Base-by-base conservation (phyloP, 805 yeast species). In the Zygotorulaspora chibaensis region DNA sequence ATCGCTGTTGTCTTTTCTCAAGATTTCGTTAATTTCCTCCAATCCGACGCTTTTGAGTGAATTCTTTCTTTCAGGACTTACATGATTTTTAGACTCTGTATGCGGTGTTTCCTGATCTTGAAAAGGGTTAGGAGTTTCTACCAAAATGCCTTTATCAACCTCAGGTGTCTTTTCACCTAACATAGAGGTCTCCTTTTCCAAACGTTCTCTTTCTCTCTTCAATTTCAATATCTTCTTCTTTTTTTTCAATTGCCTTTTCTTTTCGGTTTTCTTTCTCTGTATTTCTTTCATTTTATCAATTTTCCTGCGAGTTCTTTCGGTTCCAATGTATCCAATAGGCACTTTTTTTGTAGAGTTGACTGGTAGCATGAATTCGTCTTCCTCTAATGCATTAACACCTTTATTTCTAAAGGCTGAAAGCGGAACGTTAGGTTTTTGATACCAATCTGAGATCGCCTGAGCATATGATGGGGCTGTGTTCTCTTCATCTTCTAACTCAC, bases 341-440 rank as follows among this genome's bases (percentile, higher is more conserved):
- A 56, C 64, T 37, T 62, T 62, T 37, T 58, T 56, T 4, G 58
- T 59, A 2, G 64, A 56, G 37, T 57, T 53, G 10, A 50, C 53
- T 8, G 67, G 66, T 10, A 59, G 38, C 55, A 63, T 55, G 37
- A 51, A 61, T 43, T 63, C 65, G 40, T 61, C 65, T 11, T 59
- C 67, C 13, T 63, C 68, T 35, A 60, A 54, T 29, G 61, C 53
- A 25, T 64, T 59, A 9, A 78, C 65, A 10, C 85, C 84, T 58
- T 88, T 84, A 67, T 88, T 90, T 59, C 98, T 73, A 64, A 91
- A 91, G 1, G 97, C 97, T 2, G 95, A 86, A 34, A 90, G 67
- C 3, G 97, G 97, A 8, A 88, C 81, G 45, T 74, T 74, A 61
- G 75, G 77, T 59, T 66, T 66, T 20, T 56, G 57, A 28, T 62